Percentiles rank a stretch among this genome's conserved stretches.
Evolutionary conservation across 257 asterid genomes (phyloP).

Genomic region (Solanum peruvianum): DNA sequence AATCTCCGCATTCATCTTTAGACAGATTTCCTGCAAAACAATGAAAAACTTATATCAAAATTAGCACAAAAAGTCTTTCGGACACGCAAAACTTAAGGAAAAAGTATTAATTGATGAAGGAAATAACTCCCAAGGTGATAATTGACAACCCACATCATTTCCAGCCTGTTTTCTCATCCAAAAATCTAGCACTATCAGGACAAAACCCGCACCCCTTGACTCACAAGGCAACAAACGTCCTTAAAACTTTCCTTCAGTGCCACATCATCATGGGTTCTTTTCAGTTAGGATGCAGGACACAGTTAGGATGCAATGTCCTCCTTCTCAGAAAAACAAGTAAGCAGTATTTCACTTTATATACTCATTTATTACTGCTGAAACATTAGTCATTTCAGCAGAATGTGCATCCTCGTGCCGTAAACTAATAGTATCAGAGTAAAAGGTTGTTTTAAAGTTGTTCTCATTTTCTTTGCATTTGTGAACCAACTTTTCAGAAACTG

Average conservation of each 20-base stretch:
- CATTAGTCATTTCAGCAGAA: background rate
- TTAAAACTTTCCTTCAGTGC: background rate
- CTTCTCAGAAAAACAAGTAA: background rate
- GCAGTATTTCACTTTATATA: background rate
- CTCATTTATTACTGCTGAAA: background rate
- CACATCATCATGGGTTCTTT: background rate
- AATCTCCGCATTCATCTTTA: no score
- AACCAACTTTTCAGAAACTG: background rate
- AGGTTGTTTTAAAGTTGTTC: background rate
- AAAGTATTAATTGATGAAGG: background rate
- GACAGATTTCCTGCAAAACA: no score
- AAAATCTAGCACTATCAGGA: background rate
- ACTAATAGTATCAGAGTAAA: conserved; percentile 5
- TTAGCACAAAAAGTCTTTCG: no score
- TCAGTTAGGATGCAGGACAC: background rate
- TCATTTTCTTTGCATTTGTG: background rate
- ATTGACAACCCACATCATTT: background rate
- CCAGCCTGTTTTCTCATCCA: background rate
- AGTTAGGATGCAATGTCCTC: background rate
- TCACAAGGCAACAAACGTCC: background rate
- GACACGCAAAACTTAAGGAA: no score
- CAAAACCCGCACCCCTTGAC: background rate
- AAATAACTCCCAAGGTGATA: background rate
- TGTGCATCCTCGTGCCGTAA: background rate
- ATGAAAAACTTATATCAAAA: no score